Evolutionary conservation across 176 grass and related monocot genomes (phyloP), one percentile per base, ranked within the genome.

Genomic region (Phoenix dactylifera): DNA sequence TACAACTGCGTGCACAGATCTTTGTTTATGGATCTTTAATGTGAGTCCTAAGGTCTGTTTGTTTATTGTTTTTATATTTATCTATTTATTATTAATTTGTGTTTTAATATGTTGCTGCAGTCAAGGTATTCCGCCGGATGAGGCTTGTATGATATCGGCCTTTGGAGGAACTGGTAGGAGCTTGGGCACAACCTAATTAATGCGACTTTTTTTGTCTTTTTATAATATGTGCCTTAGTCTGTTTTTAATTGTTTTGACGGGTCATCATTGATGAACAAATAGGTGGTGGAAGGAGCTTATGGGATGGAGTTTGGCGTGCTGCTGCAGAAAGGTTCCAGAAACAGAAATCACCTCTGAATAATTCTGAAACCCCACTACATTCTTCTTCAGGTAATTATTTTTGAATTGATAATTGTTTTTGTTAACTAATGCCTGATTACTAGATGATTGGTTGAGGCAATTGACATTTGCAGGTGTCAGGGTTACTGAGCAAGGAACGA

Each of bases 21-120:
- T 90, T 95, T 90, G 91, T 90, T 63, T 95, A 95, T 66, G 94
- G 94, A 71, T 89, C 94, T 67, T 82, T 99, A 50, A 99, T 99
- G 94, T 99, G 55, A 93, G 79, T 92, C 73, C 15, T 22, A 64
- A 44, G 35, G 7, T 28, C 53, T 88, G 50, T 71, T 71, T 67
- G 57, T 62, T 49, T 29, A 60, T 65, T n/a, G 57, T 66, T 39
- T 39, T 63, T 77, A 51, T 22, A 68, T 71, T 67, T 68, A 4
- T 7, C 48, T 66, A 71, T 60, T 71, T 60, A 15, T 65, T 28
- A 39, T 67, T 55, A 19, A 58, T 72, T 53, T 5, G 69, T 65
- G 44, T 67, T 65, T 65, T 29, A 6, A 67, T 83, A 74, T 81
- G 30, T 79, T 69, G 80, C 44, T 71, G 52, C 83, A 99, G 94